Percentiles rank a stretch among this genome's conserved stretches.
phyloP scores from a whole-genome alignment of 805 yeast species.

The Yarrowia osloensis region DNA sequence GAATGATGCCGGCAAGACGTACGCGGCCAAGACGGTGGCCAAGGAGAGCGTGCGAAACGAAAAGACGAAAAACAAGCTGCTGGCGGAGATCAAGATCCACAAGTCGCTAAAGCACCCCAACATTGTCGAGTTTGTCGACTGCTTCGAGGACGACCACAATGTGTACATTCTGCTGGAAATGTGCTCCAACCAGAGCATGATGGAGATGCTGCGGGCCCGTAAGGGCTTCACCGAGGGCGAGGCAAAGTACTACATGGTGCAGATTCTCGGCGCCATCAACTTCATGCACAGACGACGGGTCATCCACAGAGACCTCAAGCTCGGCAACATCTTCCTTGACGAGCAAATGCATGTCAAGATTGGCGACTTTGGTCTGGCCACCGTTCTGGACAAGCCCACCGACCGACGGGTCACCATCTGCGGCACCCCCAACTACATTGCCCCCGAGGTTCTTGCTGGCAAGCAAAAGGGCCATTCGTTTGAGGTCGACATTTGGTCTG shows the following conservation, averaged over 20 bases:
- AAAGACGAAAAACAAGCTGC: slow-evolving; percentile 73
- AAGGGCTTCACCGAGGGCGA: slow-evolving; percentile 88
- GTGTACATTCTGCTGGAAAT: slow-evolving; percentile 92
- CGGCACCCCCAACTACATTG: slow-evolving; percentile 98
- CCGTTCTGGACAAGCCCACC: slow-evolving; percentile 69
- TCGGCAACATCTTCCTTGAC: slow-evolving; percentile 94
- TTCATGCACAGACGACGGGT: slow-evolving; percentile 91
- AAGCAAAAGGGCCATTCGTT: slow-evolving; percentile 83
- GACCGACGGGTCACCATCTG: slow-evolving; percentile 91
- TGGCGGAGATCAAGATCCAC: slow-evolving; percentile 94
- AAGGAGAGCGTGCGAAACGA: slow-evolving; percentile 89
- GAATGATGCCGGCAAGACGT: slow-evolving; percentile 81
- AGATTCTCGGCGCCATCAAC: slow-evolving; percentile 89
- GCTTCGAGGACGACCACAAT: slow-evolving; percentile 94
- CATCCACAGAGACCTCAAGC: slow-evolving; percentile 91
- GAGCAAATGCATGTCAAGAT: slow-evolving; percentile 90
- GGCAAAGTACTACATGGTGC: slow-evolving; percentile 85
- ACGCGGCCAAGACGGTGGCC: slow-evolving; percentile 97
- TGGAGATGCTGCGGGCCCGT: slow-evolving; percentile 87
- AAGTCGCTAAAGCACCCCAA: slow-evolving; percentile 85
- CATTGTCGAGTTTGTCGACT: slow-evolving; percentile 89
- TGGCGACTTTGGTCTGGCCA: slow-evolving; percentile 98
- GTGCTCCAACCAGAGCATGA: slow-evolving; percentile 90
- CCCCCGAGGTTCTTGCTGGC: slow-evolving; percentile 94
- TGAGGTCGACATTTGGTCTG: slow-evolving; percentile 97